Base-by-base conservation (phyloP, 2,329 filamentous ascomycete species). In the Hypocrella siamensis region DNA sequence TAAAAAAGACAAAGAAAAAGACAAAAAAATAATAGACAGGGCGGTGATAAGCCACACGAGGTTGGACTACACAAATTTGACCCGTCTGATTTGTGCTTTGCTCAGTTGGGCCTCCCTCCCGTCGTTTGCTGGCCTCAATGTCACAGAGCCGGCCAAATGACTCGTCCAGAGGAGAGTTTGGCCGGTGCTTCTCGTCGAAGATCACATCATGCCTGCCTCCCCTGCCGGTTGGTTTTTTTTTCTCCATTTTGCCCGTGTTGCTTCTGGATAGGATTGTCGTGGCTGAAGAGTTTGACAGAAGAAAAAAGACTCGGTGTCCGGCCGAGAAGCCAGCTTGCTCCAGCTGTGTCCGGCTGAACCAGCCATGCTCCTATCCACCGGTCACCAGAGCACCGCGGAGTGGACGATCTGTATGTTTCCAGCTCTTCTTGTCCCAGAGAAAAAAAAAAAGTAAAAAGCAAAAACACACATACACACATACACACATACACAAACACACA, bases 251-350 rank as follows among this genome's bases (percentile, higher is more conserved):
- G 8, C 38, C 35, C 14, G 16, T 30, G 24, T 4, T 28, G 28
- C 16, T 26, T 28, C 22, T 37, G 30, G 9, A 24, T 21, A 7
- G 31, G 28, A 5, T 32, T 22, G 6, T 17, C 2, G 7, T 17
- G 7, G 25, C 25, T 26, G 25, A 26, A 26, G 7, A 10, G 21
- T 14, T 3, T 26, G 4, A 10, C 35, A 51, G 61, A 43, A 47
- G 61, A 32, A 66, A 67, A 41, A 67, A 67, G 42, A 65, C 58
- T 3, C 56, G 63, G 21, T 67, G 63, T 41, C 63, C 63, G 0
- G 63, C 61, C 6, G 63, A 67, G 43, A 63, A 59, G 40, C 63
- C 63, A 5, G 52, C 58, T 1, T 67, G 63, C 35, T 67, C 63
- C 8, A 64, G 60, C 40, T 67, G 63, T 41, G 49, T 58, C 9